A percentile compares a stretch with the other conserved stretches of the same genome.
Evolutionary conservation across 306 rosid genomes (phyloP).

Genomic region (Prinsepia uniflora): DNA sequence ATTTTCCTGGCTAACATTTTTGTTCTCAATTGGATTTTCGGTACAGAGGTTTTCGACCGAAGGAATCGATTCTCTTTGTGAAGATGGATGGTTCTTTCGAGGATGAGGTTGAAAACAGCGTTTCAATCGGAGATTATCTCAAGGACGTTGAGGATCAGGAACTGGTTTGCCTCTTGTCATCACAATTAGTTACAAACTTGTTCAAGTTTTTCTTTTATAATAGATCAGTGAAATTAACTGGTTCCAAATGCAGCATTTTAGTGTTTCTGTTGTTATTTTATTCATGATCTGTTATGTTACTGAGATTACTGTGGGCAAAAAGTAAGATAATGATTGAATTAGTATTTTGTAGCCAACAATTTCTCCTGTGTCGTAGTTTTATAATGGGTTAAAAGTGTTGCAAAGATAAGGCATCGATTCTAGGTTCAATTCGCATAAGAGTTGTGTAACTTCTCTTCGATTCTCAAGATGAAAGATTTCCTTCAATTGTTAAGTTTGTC

Average conservation of each 20-base stretch:
- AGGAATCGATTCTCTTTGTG: constrained; percentile 13
- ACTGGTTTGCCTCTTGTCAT: constrained; percentile 46
- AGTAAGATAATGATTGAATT: no score
- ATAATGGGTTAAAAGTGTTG: not conserved
- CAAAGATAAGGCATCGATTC: not conserved
- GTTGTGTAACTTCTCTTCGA: not conserved
- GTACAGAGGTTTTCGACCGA: not conserved
- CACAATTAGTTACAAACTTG: not conserved
- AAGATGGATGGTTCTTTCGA: constrained; percentile 59
- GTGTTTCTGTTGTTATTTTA: not conserved
- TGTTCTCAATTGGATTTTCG: not conserved
- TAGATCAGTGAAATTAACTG: not conserved
- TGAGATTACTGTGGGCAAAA: no score
- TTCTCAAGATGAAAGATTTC: not conserved
- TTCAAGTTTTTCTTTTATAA: not conserved
- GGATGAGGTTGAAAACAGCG: constrained; percentile 64
- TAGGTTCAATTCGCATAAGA: not conserved
- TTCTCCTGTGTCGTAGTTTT: not conserved
- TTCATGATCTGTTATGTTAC: no score
- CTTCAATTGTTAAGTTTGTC: no score
- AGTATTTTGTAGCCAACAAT: not conserved
- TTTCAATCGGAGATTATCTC: constrained; percentile 76
- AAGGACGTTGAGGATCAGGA: constrained; percentile 82
- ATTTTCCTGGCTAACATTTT: not conserved
- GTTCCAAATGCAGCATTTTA: constrained; percentile 2